Evolutionary conservation across 805 yeast genomes (phyloP), one percentile per base, ranked within the genome.

Genomic region (Metschnikowia gelsemii): DNA sequence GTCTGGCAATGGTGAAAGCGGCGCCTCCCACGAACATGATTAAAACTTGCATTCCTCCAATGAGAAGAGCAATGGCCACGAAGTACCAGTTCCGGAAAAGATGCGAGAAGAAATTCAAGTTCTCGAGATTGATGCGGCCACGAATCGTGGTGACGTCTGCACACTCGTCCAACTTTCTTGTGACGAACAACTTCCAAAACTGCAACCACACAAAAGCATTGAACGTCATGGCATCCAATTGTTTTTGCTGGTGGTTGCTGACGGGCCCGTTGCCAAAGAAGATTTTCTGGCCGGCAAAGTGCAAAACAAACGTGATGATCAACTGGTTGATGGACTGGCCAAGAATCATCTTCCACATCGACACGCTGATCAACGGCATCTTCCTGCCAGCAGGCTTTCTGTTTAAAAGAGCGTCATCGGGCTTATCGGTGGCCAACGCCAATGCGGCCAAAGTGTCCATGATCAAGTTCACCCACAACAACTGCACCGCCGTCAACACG

Each of bases 381-480:
- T 70, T 67, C 57, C 96, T 78, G 24, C 95, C 93, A 30, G 83
- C 88, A 2, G 99, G 99, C 57, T 78, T 81, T 40, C 87, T 74
- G 48, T 84, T 79, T 58, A 93, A 70, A 31, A 87, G 82, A 29
- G 82, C 76, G 35, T 82, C 86, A 54, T 88, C 90, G 0, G 99
- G 99, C 54, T 91, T 90, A 61, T 93, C 99, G 3, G 99, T 93
- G 5, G 99, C 99, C 55, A 93, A 75, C 0, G 99, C 99, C 54
- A 93, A 73, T 3, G 99, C 99, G 3, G 99, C 99, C 49, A 93
- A 76, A 0, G 99, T 93, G 63, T 93, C 99, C 99, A 93, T 93
- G 56, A 93, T 93, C 63, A 93, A 73, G 64, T 93, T 93, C 37
- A 93, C 97, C 99, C 99, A 93, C 49, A 93, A 72, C 52, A 93